Percentiles rank a stretch among this genome's conserved stretches.
Conservation (phyloP, 352 stramenopile species). For the Phytopythium kandeliae region DNA sequence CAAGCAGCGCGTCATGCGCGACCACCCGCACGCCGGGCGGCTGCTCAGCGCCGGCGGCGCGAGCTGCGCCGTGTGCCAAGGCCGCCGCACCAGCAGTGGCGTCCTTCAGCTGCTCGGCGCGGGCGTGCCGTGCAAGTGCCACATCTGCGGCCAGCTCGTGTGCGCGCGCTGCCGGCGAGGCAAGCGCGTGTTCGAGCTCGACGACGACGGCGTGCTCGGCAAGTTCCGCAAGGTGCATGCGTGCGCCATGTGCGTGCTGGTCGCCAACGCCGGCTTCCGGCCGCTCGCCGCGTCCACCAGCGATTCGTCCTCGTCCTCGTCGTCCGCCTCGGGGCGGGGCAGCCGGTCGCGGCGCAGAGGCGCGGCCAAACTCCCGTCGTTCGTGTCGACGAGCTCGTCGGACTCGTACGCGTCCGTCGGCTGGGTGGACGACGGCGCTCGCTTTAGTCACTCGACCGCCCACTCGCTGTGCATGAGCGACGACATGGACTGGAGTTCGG, state of each 20-base stretch:
- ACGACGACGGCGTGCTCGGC: slow-evolving; percentile 31
- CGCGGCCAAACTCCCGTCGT: slow-evolving; percentile 1
- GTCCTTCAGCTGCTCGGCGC: slow-evolving; percentile 29
- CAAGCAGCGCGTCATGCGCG: slow-evolving; percentile 9
- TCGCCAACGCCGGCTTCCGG: slow-evolving; percentile 23
- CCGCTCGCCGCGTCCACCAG: not conserved
- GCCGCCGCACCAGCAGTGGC: slow-evolving; percentile 12
- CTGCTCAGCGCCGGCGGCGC: not conserved
- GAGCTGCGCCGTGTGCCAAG: slow-evolving; percentile 27
- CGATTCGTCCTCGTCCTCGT: not conserved
- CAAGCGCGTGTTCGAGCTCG: slow-evolving; percentile 43
- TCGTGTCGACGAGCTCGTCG: not conserved
- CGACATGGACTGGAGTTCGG: too few species aligned
- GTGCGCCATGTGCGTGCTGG: slow-evolving; percentile 33
- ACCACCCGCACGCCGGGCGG: slow-evolving; percentile 17
- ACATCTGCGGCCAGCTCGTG: slow-evolving; percentile 35
- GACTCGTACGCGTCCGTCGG: too few species aligned
- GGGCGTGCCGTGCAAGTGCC: slow-evolving; percentile 22
- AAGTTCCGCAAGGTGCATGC: slow-evolving; percentile 36
- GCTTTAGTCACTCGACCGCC: too few species aligned
- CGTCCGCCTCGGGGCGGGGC: not conserved
- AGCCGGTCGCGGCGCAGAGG: not conserved
- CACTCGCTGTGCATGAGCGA: too few species aligned
- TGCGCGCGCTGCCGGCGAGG: slow-evolving; percentile 37
- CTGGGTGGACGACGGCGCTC: too few species aligned